A percentile compares a stretch with the other conserved stretches of the same genome.
phyloP scores from a whole-genome alignment of 2,329 filamentous ascomycete genomes.

The Cordyceps cateniannulata region DNA sequence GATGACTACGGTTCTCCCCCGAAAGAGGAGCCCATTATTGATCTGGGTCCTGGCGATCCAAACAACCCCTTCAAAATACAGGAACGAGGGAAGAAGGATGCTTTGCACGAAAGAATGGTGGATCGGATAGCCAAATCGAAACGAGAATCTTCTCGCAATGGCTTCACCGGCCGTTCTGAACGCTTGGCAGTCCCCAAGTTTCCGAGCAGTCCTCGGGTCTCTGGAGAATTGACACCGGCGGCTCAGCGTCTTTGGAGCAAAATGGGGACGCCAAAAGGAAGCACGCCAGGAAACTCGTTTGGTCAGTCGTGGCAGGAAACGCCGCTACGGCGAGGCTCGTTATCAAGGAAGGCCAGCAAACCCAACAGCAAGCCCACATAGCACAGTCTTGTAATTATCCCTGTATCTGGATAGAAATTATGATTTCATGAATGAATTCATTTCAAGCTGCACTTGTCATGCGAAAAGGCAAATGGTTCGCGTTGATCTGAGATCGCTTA shows the following conservation, averaged over 20 bases:
- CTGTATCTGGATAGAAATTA: not conserved
- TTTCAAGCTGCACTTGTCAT: not conserved
- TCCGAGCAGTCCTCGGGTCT: conserved; percentile 56
- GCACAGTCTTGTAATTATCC: not conserved
- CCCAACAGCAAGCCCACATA: conserved; percentile 6
- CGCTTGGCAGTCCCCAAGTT: conserved; percentile 62
- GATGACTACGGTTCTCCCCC: conserved; percentile 40
- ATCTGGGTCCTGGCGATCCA: conserved; percentile 53
- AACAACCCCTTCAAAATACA: conserved; percentile 76
- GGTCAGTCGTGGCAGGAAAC: conserved; percentile 25
- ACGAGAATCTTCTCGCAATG: conserved; percentile 51
- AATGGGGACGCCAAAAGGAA: conserved; percentile 42
- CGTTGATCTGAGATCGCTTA: conserved; percentile 11
- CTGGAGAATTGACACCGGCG: conserved; percentile 62
- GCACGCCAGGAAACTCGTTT: conserved; percentile 26
- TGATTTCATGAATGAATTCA: not conserved
- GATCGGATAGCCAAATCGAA: conserved; percentile 72
- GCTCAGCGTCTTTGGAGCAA: conserved; percentile 62
- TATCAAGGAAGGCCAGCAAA: conserved; percentile 28
- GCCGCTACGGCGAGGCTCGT: conserved; percentile 30
- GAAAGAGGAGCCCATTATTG: conserved; percentile 35
- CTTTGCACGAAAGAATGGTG: conserved; percentile 78
- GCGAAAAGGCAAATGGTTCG: not conserved
- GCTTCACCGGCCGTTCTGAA: conserved; percentile 53
- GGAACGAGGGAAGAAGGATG: conserved; percentile 69